Evolutionary conservation across 2,329 filamentous ascomycete species (phyloP).

Genomic region (Chaetoscypha palmicola): DNA sequence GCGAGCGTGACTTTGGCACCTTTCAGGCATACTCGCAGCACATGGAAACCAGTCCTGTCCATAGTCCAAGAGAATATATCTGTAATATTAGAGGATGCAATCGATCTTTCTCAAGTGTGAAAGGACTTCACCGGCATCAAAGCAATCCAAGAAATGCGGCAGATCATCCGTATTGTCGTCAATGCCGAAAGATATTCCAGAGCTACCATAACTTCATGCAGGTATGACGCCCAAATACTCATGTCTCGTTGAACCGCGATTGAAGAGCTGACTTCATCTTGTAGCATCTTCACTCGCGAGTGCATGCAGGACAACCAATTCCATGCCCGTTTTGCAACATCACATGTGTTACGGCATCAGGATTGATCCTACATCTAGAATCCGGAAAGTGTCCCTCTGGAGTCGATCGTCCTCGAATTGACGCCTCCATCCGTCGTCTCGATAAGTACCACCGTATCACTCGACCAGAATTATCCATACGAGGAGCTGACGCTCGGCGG

Average conservation of each 20-base stretch:
- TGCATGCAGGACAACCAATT: background rate
- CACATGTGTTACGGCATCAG: background rate
- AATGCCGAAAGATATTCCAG: background rate
- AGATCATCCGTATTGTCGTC: background rate
- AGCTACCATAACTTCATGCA: background rate
- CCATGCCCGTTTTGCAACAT: background rate
- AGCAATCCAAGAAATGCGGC: background rate
- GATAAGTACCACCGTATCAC: background rate
- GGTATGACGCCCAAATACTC: background rate
- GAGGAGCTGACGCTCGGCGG: background rate
- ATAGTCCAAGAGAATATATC: too few species aligned
- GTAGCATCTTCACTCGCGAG: background rate
- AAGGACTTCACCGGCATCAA: background rate
- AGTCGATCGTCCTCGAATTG: background rate
- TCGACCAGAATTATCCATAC: background rate
- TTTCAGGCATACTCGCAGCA: too few species aligned
- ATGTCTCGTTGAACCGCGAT: too few species aligned
- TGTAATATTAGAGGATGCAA: too few species aligned
- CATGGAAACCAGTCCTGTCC: too few species aligned
- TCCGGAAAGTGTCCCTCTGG: background rate
- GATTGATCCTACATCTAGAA: background rate
- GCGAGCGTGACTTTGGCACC: too few species aligned
- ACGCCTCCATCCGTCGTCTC: background rate
- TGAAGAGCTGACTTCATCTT: too few species aligned
- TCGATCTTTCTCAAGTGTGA: background rate